These are phyloP conservation scores for Cubamyces sp. DNA, from an alignment of 768 basidiomycete genomes.

Conservation along the genomic window DNA sequence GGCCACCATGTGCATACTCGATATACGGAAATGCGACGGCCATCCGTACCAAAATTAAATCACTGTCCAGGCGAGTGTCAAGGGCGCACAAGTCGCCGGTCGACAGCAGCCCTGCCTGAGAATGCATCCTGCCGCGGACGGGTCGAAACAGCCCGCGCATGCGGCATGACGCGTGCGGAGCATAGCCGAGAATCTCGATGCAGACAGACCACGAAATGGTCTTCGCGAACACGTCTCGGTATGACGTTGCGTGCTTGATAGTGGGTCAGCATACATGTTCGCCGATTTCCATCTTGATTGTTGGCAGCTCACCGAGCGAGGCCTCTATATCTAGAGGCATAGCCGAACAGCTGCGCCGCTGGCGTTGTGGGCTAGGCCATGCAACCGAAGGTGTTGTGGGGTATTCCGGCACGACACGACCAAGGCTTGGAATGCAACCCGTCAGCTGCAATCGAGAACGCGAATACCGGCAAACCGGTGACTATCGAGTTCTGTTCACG, in stretches of 20 bases:
- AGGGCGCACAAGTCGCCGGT: neutral
- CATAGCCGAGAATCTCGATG: neutral
- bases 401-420: no score
- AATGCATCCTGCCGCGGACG: conserved; percentile 3
- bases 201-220: neutral
- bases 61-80: neutral
- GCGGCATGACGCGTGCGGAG: neutral
- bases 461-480: no score
- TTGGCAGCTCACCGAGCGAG: neutral
- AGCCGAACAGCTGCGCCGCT: no score
- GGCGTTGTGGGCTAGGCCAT: no score
- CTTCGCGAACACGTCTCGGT: neutral
- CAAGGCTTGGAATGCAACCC: no score
- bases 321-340: no score
- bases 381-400: no score
- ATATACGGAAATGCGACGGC: conserved; percentile 2
- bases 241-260: neutral
- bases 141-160: neutral
- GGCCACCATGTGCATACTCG: conserved; percentile 1
- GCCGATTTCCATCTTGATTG: neutral
- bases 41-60: neutral
- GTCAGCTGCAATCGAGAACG: no score
- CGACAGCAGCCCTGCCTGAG: neutral
- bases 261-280: neutral
- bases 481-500: no score